Evolutionary conservation across 495 filamentous ascomycete genomes (phyloP).

Genomic region (Aspergillus heteromorphus): DNA sequence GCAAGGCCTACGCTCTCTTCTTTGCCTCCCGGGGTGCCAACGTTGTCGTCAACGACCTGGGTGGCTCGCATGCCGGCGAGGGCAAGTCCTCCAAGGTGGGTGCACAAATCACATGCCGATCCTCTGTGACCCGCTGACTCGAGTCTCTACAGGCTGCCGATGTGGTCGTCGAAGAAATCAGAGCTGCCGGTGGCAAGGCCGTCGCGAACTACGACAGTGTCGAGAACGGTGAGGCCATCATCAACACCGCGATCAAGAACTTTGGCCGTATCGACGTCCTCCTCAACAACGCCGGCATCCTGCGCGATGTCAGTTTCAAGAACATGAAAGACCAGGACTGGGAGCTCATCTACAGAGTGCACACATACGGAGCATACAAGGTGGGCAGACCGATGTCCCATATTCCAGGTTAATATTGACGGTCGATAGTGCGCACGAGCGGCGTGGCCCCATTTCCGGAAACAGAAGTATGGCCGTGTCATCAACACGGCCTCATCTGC

Average conservation of each 20-base stretch:
- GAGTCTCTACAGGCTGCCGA: conserved; percentile 67
- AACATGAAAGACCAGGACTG: conserved; percentile 98
- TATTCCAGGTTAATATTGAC: neutral
- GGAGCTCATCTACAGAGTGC: conserved; percentile 90
- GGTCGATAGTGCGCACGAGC: conserved; percentile 72
- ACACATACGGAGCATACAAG: conserved; percentile 94
- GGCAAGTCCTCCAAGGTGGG: conserved; percentile 79
- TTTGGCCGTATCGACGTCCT: conserved; percentile 93
- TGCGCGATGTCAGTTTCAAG: conserved; percentile 95
- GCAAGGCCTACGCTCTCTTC: conserved; percentile 88
- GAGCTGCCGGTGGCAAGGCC: conserved; percentile 86
- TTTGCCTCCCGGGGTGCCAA: conserved; percentile 90
- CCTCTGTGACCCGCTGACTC: conserved; percentile 16
- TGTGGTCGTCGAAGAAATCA: conserved; percentile 93
- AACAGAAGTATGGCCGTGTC: conserved; percentile 94
- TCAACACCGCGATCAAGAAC: conserved; percentile 88
- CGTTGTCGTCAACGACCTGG: conserved; percentile 96
- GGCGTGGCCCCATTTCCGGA: conserved; percentile 96
- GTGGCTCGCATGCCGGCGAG: conserved; percentile 91
- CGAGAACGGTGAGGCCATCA: conserved; percentile 88
- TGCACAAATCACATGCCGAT: neutral
- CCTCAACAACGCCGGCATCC: conserved; percentile 96
- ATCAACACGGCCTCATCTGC: conserved; percentile 97
- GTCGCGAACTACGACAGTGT: conserved; percentile 98
- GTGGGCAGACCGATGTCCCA: conserved; percentile 23